These are phyloP conservation scores for Tremella mesenterica DNA, from an alignment of 768 basidiomycete genomes.

Conservation along the genomic window DNA sequence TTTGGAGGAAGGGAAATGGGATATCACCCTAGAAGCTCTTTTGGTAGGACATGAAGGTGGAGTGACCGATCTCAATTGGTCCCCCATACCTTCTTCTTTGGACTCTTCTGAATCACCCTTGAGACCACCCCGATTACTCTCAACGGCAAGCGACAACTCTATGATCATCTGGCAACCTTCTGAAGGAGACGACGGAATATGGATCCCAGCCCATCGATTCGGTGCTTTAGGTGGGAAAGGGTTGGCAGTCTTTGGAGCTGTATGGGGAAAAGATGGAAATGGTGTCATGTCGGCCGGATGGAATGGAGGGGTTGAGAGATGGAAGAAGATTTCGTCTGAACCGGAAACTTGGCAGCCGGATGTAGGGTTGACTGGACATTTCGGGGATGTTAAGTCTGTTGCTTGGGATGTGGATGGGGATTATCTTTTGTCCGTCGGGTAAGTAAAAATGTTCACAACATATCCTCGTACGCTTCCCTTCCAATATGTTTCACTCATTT, in stretches of 20 bases:
- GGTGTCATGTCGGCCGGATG: conserved; percentile 82
- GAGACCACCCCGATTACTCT: conserved; percentile 64
- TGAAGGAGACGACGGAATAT: conserved; percentile 51
- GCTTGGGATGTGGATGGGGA: conserved; percentile 80
- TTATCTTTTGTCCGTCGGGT: conserved; percentile 81
- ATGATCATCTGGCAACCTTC: conserved; percentile 90
- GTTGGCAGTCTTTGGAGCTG: conserved; percentile 83
- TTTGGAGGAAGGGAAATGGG: conserved; percentile 55
- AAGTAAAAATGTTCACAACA: conserved; percentile 34
- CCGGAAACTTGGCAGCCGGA: conserved; percentile 62
- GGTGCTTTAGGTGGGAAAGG: conserved; percentile 82
- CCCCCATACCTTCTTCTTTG: conserved; percentile 44
- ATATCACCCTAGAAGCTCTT: conserved; percentile 84
- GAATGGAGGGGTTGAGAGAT: conserved; percentile 88
- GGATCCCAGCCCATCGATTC: conserved; percentile 84
- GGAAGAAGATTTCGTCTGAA: conserved; percentile 48
- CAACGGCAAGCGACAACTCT: conserved; percentile 90
- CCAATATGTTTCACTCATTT: no score
- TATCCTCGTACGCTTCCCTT: neutral
- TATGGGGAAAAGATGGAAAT: conserved; percentile 61
- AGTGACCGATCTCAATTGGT: conserved; percentile 81
- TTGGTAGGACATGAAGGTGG: conserved; percentile 93
- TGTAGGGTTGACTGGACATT: conserved; percentile 79
- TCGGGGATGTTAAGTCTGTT: conserved; percentile 65
- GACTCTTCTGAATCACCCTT: conserved; percentile 13